These are phyloP conservation scores for Mrakia hoshinonis DNA, from an alignment of 768 basidiomycete genomes.

Conservation along the genomic window DNA sequence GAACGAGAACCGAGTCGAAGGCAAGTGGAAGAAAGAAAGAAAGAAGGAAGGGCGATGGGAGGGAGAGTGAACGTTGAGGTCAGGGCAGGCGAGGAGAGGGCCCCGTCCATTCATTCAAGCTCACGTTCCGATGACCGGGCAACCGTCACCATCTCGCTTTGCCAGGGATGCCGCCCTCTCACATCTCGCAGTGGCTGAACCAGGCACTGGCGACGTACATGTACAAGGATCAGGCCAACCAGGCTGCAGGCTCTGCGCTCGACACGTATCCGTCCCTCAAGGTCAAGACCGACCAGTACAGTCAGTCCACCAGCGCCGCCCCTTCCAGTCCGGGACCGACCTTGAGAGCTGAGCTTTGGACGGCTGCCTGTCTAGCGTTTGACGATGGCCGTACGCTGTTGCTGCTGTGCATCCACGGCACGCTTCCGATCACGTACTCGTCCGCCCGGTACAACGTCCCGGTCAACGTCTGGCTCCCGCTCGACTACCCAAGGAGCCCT, in stretches of 20 bases:
- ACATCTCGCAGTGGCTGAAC: constrained; percentile 21
- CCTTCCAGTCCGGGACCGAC: not conserved
- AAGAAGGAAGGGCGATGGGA: not conserved
- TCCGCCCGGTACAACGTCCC: constrained; percentile 83
- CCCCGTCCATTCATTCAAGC: not conserved
- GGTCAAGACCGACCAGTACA: constrained; percentile 42
- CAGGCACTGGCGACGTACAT: constrained; percentile 14
- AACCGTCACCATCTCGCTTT: no score
- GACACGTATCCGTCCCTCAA: constrained; percentile 34
- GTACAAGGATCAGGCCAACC: constrained; percentile 12
- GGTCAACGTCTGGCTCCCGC: constrained; percentile 74
- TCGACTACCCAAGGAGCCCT: constrained; percentile 69
- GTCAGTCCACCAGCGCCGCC: constrained; percentile 32
- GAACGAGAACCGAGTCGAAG: not conserved
- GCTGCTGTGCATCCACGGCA: constrained; percentile 80
- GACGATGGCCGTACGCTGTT: constrained; percentile 91
- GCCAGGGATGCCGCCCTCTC: constrained; percentile 17
- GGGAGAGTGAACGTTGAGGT: not conserved
- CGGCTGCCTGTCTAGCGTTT: constrained; percentile 51
- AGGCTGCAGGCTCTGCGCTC: constrained; percentile 34
- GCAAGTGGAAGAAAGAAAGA: not conserved
- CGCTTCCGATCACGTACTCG: constrained; percentile 76
- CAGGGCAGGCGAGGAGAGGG: not conserved
- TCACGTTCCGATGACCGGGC: not conserved
- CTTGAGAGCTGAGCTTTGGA: not conserved